phyloP scores from a whole-genome alignment of 2,329 filamentous ascomycete genomes.

The Talaromyces marneffei region DNA sequence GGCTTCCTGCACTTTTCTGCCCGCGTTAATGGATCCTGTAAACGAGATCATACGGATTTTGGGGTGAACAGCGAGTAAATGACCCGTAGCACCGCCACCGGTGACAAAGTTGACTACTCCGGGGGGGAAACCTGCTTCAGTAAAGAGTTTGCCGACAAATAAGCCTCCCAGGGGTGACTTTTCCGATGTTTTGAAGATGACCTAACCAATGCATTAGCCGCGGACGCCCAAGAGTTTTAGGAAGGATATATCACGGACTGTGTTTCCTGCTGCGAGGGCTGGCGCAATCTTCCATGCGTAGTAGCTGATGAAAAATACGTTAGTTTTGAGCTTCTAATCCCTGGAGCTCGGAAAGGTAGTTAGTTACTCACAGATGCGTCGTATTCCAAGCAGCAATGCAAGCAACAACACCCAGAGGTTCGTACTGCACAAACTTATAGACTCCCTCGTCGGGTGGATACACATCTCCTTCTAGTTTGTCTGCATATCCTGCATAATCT shows the following conservation, averaged over 20 bases:
- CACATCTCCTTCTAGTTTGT: slow-evolving; percentile 18
- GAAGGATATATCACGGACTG: slow-evolving; percentile 5
- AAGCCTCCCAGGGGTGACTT: slow-evolving; percentile 38
- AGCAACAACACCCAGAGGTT: slow-evolving; percentile 18
- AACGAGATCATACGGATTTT: slow-evolving; percentile 30
- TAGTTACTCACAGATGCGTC: slow-evolving; percentile 21
- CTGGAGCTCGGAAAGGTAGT: background rate
- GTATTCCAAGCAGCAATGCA: slow-evolving; percentile 19
- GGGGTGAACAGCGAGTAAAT: slow-evolving; percentile 36
- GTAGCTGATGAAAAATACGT: background rate
- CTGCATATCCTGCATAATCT: slow-evolving; percentile 54
- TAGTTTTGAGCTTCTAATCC: background rate
- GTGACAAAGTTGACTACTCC: slow-evolving; percentile 41
- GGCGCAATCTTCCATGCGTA: slow-evolving; percentile 36
- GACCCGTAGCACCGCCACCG: slow-evolving; percentile 24
- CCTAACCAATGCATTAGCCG: background rate
- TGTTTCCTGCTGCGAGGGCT: slow-evolving; percentile 42
- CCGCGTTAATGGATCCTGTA: slow-evolving; percentile 26
- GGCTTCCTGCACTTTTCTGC: slow-evolving; percentile 42
- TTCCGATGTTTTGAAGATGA: slow-evolving; percentile 44
- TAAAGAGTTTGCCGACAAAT: slow-evolving; percentile 33
- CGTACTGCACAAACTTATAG: slow-evolving; percentile 15
- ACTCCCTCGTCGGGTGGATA: slow-evolving; percentile 19
- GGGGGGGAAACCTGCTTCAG: slow-evolving; percentile 41
- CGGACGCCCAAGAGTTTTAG: background rate